phyloP scores from a whole-genome alignment of 225 moss, liverwort and hornwort genomes.

The Anthoceros angustus region DNA sequence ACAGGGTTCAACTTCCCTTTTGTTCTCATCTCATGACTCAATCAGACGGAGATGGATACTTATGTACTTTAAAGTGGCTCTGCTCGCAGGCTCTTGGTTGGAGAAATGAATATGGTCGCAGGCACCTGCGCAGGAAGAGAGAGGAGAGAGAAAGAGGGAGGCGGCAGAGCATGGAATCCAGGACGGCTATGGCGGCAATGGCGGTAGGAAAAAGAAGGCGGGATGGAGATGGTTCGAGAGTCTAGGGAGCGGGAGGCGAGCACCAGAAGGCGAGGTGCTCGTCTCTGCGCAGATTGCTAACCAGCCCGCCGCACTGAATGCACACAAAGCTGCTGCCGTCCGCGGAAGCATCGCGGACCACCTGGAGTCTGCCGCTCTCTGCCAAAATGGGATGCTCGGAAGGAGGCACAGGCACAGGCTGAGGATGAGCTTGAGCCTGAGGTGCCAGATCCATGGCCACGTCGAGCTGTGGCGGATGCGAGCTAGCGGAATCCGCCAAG shows the following conservation, averaged over 20 bases:
- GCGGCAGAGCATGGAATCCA: too few relatives aligned
- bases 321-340: slow-evolving; percentile 95
- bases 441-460: slow-evolving; percentile 12
- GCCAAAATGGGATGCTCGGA: slow-evolving; percentile 50
- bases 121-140: too few relatives aligned
- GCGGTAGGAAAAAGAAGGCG: too few relatives aligned
- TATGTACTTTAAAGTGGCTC: too few relatives aligned
- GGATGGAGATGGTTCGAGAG: too few relatives aligned
- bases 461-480: not conserved
- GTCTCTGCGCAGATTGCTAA: slow-evolving; percentile 71
- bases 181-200: too few relatives aligned
- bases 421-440: slow-evolving; percentile 17
- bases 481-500: slow-evolving; percentile 21
- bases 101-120: too few relatives aligned
- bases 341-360: slow-evolving; percentile 74
- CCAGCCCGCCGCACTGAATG: slow-evolving; percentile 67
- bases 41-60: too few relatives aligned
- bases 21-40: too few relatives aligned
- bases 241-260: slow-evolving; percentile 19
- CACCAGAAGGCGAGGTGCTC: slow-evolving; percentile 90
- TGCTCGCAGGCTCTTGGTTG: too few relatives aligned
- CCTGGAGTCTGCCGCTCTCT: slow-evolving; percentile 89
- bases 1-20: too few relatives aligned
- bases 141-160: too few relatives aligned
- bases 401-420: not conserved